These are phyloP conservation scores for Ochetophila trinervis DNA, from an alignment of 306 rosid species.

Conservation along the genomic window DNA sequence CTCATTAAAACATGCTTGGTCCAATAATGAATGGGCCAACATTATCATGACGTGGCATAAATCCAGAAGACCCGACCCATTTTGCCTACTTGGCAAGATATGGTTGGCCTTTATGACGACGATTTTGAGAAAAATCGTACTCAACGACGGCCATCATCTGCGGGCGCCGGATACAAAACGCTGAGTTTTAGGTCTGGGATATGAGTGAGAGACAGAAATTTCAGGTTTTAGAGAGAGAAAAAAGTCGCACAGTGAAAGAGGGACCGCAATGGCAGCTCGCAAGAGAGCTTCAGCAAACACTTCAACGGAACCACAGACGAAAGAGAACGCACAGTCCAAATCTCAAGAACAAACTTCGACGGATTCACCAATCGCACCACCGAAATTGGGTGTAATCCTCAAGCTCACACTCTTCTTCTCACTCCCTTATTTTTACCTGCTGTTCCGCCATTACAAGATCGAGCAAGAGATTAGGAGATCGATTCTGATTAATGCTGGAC, in stretches of 20 bases:
- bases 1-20: no score
- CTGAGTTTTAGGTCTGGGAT: no score
- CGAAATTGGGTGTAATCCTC: slow-evolving; percentile 59
- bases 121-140: no score
- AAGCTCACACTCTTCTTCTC: slow-evolving; percentile 52
- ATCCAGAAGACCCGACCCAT: no score
- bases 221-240: neutral
- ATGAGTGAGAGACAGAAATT: neutral
- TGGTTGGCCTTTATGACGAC: no score
- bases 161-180: no score
- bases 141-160: no score
- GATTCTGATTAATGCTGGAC: slow-evolving; percentile 67
- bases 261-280: slow-evolving; percentile 67
- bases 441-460: slow-evolving; percentile 57
- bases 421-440: slow-evolving; percentile 60
- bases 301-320: slow-evolving; percentile 29
- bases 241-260: neutral
- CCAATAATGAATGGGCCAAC: no score
- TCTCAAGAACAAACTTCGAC: slow-evolving; percentile 13
- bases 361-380: slow-evolving; percentile 66
- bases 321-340: slow-evolving; percentile 20
- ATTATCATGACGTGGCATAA: no score
- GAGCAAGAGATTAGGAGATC: slow-evolving; percentile 56
- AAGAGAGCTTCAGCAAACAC: slow-evolving; percentile 51
- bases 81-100: no score